These are phyloP conservation scores for Ceratobasidium sp. DNA, from an alignment of 1,284 basidiomycete genomes.

Conservation along the genomic window DNA sequence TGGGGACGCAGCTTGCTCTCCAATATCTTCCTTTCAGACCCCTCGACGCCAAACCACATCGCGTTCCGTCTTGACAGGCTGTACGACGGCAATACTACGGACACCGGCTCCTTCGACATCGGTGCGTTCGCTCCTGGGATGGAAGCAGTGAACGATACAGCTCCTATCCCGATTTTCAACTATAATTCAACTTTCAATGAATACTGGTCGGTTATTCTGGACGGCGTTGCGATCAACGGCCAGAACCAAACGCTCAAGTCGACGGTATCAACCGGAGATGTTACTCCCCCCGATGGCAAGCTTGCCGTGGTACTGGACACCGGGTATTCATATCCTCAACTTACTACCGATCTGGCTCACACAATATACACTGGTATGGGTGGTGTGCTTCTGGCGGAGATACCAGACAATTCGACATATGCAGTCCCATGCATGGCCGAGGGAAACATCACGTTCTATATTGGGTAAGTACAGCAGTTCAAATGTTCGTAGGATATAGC, in stretches of 20 bases:
- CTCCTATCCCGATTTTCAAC: conserved; percentile 17
- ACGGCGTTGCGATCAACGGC: conserved; percentile 22
- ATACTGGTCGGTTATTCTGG: conserved; percentile 23
- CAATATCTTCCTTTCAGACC: conserved; percentile 28
- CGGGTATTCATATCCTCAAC: conserved; percentile 26
- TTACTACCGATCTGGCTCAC: conserved; percentile 16
- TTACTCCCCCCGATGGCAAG: conserved; percentile 16
- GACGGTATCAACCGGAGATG: conserved; percentile 3
- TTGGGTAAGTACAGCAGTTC: conserved; percentile 10
- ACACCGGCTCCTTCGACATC: conserved; percentile 28
- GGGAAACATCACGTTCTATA: conserved; percentile 26
- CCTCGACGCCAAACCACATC: conserved; percentile 22
- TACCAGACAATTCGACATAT: conserved; percentile 5
- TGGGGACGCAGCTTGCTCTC: conserved; percentile 30
- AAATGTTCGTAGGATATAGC: not conserved
- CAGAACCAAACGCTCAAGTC: conserved; percentile 28
- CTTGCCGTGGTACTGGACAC: conserved; percentile 25
- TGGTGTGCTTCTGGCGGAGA: not conserved
- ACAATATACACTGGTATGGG: conserved; percentile 24
- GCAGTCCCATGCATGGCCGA: conserved; percentile 20
- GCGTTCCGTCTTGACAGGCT: conserved; percentile 13
- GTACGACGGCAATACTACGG: conserved; percentile 25
- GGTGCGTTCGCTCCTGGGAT: conserved; percentile 27
- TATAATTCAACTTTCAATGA: not conserved
- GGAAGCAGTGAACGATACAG: conserved; percentile 21